phyloP scores from a whole-genome alignment of 352 stramenopile species.

The Globisporangium cystogenes region DNA sequence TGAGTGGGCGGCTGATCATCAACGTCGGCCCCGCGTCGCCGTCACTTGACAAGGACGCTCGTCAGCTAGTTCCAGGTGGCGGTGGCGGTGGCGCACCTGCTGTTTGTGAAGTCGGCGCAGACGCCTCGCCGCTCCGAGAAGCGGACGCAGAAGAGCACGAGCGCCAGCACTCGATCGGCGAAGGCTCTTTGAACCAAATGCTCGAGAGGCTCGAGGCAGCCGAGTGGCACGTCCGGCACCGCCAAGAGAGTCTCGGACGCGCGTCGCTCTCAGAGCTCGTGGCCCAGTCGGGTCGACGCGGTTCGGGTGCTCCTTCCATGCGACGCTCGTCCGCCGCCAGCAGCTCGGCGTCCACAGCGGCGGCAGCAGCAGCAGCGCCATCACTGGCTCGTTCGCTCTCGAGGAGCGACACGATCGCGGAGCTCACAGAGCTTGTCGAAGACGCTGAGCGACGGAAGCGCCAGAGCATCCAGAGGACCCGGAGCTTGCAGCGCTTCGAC shows the following conservation, averaged over 20 bases:
- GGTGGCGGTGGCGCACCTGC: background rate
- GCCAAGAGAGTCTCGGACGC: slow-evolving; percentile 23
- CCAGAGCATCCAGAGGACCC: background rate
- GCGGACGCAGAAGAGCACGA: background rate
- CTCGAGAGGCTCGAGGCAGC: slow-evolving; percentile 38
- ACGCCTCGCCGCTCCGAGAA: background rate
- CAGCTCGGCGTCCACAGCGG: slow-evolving; percentile 2
- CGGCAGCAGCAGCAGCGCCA: background rate
- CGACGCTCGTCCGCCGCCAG: slow-evolving; percentile 3
- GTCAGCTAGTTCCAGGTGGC: background rate
- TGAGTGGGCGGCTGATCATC: background rate
- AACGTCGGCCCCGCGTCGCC: background rate
- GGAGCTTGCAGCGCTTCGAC: background rate
- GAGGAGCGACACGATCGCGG: slow-evolving; percentile 12
- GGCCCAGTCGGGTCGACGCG: slow-evolving; percentile 6
- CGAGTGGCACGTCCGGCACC: slow-evolving; percentile 39
- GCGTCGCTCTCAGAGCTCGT: slow-evolving; percentile 17
- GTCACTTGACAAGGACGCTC: background rate
- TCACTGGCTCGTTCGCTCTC: background rate
- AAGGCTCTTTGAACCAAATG: slow-evolving; percentile 17
- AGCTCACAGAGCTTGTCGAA: slow-evolving; percentile 23
- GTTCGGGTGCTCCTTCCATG: background rate
- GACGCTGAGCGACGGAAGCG: slow-evolving; percentile 30
- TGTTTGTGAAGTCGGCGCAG: background rate
- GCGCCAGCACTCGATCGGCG: slow-evolving; percentile 3